Conservation (phyloP, 2,329 filamentous ascomycete genomes). For the Cladobotryum mycophilum region DNA sequence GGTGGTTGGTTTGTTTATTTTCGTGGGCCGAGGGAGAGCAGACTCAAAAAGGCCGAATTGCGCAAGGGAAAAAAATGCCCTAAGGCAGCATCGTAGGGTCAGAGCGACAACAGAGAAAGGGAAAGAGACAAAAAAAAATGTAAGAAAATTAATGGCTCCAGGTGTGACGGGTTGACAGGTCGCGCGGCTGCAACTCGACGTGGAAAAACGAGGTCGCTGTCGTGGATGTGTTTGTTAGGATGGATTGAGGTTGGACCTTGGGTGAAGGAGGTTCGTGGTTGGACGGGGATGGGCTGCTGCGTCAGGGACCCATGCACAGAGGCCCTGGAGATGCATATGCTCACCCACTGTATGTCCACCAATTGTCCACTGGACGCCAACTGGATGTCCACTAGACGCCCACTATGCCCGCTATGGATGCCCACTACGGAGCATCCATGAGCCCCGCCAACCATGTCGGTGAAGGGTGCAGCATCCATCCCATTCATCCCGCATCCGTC, state of each 20-base stretch:
- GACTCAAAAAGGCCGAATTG: neutral
- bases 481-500: too few relatives aligned
- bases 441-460: slow-evolving; percentile 12
- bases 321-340: too few relatives aligned
- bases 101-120: neutral
- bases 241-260: neutral
- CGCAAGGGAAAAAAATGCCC: neutral
- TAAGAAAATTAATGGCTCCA: neutral
- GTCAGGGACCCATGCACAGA: neutral
- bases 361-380: too few relatives aligned
- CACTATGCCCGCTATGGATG: too few relatives aligned
- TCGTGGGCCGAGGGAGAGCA: neutral
- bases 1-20: too few relatives aligned
- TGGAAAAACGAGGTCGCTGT: neutral
- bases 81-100: neutral
- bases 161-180: neutral
- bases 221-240: neutral
- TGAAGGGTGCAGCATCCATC: slow-evolving; percentile 9
- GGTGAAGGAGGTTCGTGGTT: neutral
- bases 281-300: neutral
- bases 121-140: neutral
- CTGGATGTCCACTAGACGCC: too few relatives aligned
- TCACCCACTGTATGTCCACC: too few relatives aligned
- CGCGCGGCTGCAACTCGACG: neutral
- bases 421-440: neutral